A percentile compares a stretch with the other conserved stretches of the same genome.
Evolutionary conservation across 2,329 filamentous ascomycete genomes (phyloP).

Genomic region (Cladosporium sp.): DNA sequence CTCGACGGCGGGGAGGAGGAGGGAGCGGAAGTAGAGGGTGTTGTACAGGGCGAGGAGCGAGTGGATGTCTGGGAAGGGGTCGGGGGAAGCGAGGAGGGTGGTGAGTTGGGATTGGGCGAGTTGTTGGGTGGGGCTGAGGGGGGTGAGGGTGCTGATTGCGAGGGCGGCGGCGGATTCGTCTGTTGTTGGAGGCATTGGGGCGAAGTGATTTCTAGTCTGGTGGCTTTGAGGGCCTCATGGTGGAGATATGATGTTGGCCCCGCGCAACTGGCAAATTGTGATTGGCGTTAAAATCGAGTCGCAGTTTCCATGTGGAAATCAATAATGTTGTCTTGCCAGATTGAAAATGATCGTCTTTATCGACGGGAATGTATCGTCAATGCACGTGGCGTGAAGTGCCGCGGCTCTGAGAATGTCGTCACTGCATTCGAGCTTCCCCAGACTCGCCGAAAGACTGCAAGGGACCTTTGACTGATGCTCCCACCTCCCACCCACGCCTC

Average conservation of each 20-base stretch:
- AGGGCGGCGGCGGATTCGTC: slow-evolving; percentile 37
- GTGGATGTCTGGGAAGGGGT: slow-evolving; percentile 37
- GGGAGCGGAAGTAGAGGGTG: slow-evolving; percentile 37
- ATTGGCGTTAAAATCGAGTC: slow-evolving; percentile 16
- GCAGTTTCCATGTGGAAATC: slow-evolving; percentile 15
- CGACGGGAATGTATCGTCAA: slow-evolving; percentile 20
- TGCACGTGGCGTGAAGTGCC: no score
- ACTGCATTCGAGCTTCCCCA: neutral
- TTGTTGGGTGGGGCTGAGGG: slow-evolving; percentile 30
- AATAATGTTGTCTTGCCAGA: slow-evolving; percentile 18
- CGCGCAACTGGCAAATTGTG: no score
- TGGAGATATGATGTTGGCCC: no score
- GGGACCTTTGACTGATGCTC: neutral
- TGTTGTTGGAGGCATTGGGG: slow-evolving; percentile 31
- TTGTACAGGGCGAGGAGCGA: slow-evolving; percentile 37
- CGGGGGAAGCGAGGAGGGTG: slow-evolving; percentile 29
- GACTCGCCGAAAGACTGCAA: neutral
- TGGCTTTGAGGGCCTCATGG: no score
- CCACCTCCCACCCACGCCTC: neutral
- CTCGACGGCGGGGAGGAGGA: slow-evolving; percentile 36
- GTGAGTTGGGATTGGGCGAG: slow-evolving; percentile 31
- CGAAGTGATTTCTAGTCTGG: neutral
- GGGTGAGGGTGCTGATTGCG: slow-evolving; percentile 32
- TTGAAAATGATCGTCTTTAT: slow-evolving; percentile 17
- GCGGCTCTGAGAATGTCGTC: slow-evolving; percentile 52